These are phyloP conservation scores for Tillandsia leiboldiana DNA, from an alignment of 176 grass and related monocot genomes.

Conservation along the genomic window DNA sequence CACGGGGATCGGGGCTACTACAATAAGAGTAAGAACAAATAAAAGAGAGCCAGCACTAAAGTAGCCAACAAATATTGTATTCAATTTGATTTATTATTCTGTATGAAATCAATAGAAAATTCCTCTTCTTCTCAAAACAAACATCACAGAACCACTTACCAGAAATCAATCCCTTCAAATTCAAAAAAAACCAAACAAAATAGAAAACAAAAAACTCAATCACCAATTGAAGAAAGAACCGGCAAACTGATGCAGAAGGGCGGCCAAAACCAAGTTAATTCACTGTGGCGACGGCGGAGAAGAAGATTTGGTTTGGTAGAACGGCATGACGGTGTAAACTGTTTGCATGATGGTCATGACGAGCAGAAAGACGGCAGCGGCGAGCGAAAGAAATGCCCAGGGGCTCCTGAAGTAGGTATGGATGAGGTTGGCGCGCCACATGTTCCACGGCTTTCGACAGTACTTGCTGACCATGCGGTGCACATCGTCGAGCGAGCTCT, in stretches of 20 bases:
- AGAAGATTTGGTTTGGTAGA: neutral
- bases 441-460: constrained; percentile 47
- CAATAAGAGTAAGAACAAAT: too few relatives aligned
- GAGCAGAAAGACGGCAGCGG: constrained; percentile 54
- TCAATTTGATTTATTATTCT: too few relatives aligned
- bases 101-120: too few relatives aligned
- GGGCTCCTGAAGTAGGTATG: constrained; percentile 84
- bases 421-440: constrained; percentile 70
- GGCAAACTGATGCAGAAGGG: neutral
- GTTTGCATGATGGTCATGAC: constrained; percentile 58
- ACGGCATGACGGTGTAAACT: constrained; percentile 34
- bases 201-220: neutral
- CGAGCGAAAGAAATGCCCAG: constrained; percentile 63
- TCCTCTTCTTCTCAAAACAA: too few relatives aligned
- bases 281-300: constrained; percentile 11
- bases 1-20: too few relatives aligned
- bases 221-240: neutral
- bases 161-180: too few relatives aligned
- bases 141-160: too few relatives aligned
- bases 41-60: too few relatives aligned
- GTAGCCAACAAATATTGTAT: too few relatives aligned
- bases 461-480: constrained; percentile 53
- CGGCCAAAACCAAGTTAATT: neutral
- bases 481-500: constrained; percentile 48
- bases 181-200: neutral